Evolutionary conservation across 495 filamentous ascomycete species (phyloP), one percentile per base, ranked within the genome.

Genomic region (Aspergillus heteromorphus): DNA sequence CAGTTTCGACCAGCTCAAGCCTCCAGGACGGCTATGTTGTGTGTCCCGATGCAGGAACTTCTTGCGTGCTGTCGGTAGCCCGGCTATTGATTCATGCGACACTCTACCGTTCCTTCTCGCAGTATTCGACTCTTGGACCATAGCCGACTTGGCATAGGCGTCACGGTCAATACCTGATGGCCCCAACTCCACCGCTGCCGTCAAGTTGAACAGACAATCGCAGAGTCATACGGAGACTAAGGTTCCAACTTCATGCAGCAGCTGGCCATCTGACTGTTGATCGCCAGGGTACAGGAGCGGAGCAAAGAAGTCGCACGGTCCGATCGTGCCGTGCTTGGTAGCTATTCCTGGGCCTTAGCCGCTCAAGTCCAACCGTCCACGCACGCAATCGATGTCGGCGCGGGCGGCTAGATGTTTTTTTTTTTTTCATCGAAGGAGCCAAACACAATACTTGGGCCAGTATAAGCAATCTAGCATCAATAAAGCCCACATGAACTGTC

Each of bases 21-120:
- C 23, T 29, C 21, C 23, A 27, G 13, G 21, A 47, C 43, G 43
- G 43, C 43, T 47, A 47, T 47, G 43, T 14, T 47, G 43, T 47
- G 43, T 27, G 25, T 45, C 42, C 19, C 23, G 21, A 47, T 47
- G 43, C 43, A 47, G 43, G 43, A 29, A 47, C 21, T 47, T 38
- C 9, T 29, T 14, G 43, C 43, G 23, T 29, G 21, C 23, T 25
- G 43, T 47, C 16, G 21, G 43, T 16, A 4, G 21, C 16, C 23
- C 43, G 43, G 43, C 43, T 47, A 47, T 47, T 47, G 43, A 47
- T 16, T 25, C 23, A 23, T 13, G 27, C 6, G 23, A 7, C 5
- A 10, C 16, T 13, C 16, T 29, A 6, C 21, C 7, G 17, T 17
- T n/a, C 16, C 4, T 20, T 47, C 20, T 47, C 43, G 14, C 13